phyloP scores from a whole-genome alignment of 1,284 basidiomycete species.

The Naganishia sp. region DNA sequence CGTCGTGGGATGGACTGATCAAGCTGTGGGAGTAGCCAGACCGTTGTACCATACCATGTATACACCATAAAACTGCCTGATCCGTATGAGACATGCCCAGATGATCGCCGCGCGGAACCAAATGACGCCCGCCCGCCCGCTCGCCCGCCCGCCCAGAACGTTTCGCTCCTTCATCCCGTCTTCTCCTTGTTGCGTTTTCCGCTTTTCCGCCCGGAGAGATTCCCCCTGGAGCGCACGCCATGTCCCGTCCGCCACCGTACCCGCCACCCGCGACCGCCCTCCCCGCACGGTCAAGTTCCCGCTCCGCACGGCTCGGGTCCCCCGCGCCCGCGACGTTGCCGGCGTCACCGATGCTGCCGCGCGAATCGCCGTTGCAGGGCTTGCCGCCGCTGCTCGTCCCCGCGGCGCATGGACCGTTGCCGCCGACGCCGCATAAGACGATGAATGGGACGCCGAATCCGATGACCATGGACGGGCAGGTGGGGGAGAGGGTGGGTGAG shows the following conservation, averaged over 20 bases:
- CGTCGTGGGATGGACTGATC: conserved; percentile 95
- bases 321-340: neutral
- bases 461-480: too few species aligned
- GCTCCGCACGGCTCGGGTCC: neutral
- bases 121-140: neutral
- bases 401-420: too few species aligned
- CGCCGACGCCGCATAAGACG: too few species aligned
- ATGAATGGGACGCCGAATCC: too few species aligned
- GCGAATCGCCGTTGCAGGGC: neutral
- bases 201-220: too few species aligned
- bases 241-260: neutral
- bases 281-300: conserved; percentile 3
- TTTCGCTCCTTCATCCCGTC: too few species aligned
- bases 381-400: conserved; percentile 21
- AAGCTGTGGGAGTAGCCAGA: conserved; percentile 74
- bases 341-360: neutral
- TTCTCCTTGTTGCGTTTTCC: too few species aligned
- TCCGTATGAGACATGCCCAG: neutral
- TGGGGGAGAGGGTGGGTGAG: too few species aligned
- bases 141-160: neutral
- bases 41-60: neutral
- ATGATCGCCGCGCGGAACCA: neutral
- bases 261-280: neutral
- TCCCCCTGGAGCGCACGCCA: neutral
- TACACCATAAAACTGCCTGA: neutral